Conservation (phyloP, 306 rosid species). For the Lagenaria siceraria region DNA sequence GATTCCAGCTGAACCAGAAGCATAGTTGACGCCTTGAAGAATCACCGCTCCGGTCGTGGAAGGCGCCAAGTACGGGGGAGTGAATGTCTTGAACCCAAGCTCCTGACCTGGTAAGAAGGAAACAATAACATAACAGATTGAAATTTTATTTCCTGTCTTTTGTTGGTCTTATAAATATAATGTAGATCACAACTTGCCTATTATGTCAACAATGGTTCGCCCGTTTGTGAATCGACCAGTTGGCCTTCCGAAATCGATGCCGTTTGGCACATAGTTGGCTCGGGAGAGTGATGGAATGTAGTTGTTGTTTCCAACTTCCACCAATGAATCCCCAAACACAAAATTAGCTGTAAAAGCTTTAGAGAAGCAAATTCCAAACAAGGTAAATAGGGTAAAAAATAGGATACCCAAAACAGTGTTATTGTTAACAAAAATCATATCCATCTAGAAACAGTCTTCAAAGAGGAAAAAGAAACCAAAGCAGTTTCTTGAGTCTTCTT, state of each 20-base stretch:
- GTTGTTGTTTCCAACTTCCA: constrained; percentile 64
- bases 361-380: constrained; percentile 23
- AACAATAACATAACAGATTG: not conserved
- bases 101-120: constrained; percentile 30
- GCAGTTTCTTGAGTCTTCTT: not conserved
- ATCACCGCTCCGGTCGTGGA: constrained; percentile 33
- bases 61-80: constrained; percentile 59
- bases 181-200: constrained; percentile 25
- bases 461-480: not conserved
- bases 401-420: constrained; percentile 6
- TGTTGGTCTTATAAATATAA: not conserved
- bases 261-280: constrained; percentile 46
- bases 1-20: constrained; percentile 69
- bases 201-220: constrained; percentile 48
- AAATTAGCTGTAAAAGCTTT: constrained; percentile 33
- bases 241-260: constrained; percentile 60
- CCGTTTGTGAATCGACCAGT: constrained; percentile 71
- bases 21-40: constrained; percentile 62
- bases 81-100: constrained; percentile 26
- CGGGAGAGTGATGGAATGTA: constrained; percentile 38
- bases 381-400: constrained; percentile 4
- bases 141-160: not conserved
- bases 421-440: not conserved
- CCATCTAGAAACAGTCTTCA: not conserved
- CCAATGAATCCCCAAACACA: constrained; percentile 66